Evolutionary conservation across 2,329 filamentous ascomycete species (phyloP).

Genomic region (Fusarium sp.): DNA sequence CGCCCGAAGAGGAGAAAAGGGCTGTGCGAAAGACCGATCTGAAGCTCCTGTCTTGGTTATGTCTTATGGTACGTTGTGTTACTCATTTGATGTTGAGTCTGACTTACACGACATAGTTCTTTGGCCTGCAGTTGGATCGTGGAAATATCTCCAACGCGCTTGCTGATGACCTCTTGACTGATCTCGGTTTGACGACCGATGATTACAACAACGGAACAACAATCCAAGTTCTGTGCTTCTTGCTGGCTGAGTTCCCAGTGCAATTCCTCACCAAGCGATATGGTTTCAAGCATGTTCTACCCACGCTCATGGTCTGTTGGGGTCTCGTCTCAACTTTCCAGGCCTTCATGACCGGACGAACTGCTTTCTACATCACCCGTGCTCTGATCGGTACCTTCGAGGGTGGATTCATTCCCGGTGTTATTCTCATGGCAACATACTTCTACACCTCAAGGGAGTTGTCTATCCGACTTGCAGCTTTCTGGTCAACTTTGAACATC

Average conservation of each 20-base stretch:
- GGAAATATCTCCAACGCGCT: slow-evolving; percentile 72
- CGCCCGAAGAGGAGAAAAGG: slow-evolving; percentile 64
- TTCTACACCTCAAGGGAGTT: slow-evolving; percentile 78
- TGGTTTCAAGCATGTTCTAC: slow-evolving; percentile 67
- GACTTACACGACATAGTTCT: slow-evolving; percentile 57
- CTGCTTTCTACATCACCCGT: slow-evolving; percentile 62
- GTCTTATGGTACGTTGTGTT: slow-evolving; percentile 51
- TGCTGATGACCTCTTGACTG: slow-evolving; percentile 70
- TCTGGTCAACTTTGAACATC: slow-evolving; percentile 68
- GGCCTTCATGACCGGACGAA: slow-evolving; percentile 60
- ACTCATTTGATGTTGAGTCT: background rate
- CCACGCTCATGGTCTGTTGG: slow-evolving; percentile 63
- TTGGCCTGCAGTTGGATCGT: slow-evolving; percentile 71
- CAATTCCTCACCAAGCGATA: slow-evolving; percentile 68
- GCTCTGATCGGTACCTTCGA: slow-evolving; percentile 65
- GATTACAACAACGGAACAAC: slow-evolving; percentile 70
- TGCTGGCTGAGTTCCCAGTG: slow-evolving; percentile 67
- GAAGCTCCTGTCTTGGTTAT: slow-evolving; percentile 55
- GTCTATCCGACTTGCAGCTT: slow-evolving; percentile 73
- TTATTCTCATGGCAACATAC: slow-evolving; percentile 75
- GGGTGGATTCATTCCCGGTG: slow-evolving; percentile 68
- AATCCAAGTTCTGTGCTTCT: slow-evolving; percentile 65
- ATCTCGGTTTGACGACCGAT: slow-evolving; percentile 59
- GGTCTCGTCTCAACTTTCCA: slow-evolving; percentile 61
- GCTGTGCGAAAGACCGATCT: slow-evolving; percentile 65